phyloP scores from a whole-genome alignment of 306 rosid species.

The Parietaria judaica region DNA sequence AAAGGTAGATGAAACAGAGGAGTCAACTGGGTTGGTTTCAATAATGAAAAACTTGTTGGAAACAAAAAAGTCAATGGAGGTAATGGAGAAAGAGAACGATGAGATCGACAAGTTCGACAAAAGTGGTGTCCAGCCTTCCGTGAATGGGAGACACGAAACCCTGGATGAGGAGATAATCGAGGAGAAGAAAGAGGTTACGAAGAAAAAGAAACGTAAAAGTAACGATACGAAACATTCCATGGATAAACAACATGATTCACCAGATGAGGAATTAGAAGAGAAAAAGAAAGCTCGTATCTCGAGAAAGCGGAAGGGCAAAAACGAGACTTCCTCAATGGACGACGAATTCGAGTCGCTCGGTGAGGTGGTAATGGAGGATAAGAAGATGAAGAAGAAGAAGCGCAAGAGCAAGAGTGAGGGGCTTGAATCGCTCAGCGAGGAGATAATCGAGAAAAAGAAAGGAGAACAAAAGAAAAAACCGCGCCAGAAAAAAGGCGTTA shows the following conservation, averaged over 20 bases:
- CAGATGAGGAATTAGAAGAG: conserved; percentile 18
- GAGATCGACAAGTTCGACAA: background rate
- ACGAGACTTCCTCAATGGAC: background rate
- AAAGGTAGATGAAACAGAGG: conserved; percentile 16
- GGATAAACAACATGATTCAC: conserved; percentile 14
- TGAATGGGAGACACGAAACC: background rate
- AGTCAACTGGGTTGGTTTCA: background rate
- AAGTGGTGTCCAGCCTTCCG: background rate
- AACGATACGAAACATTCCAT: conserved; percentile 8
- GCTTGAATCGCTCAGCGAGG: background rate
- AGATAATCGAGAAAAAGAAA: background rate
- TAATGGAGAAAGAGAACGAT: conserved; percentile 5
- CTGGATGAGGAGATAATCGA: background rate
- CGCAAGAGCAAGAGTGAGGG: conserved; percentile 11
- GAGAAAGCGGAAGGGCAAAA: background rate
- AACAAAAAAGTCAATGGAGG: background rate
- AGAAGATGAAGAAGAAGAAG: conserved; percentile 15
- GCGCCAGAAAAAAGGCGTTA: background rate
- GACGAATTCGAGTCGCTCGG: background rate
- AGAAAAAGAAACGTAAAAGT: conserved; percentile 13
- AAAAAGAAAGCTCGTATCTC: background rate
- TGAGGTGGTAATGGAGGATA: background rate
- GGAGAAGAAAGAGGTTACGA: conserved; percentile 11
- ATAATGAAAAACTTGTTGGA: too few relatives aligned
- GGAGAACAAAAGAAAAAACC: background rate